Conservation (phyloP, 164 flowering plant species). For the Sextonia rubra region DNA sequence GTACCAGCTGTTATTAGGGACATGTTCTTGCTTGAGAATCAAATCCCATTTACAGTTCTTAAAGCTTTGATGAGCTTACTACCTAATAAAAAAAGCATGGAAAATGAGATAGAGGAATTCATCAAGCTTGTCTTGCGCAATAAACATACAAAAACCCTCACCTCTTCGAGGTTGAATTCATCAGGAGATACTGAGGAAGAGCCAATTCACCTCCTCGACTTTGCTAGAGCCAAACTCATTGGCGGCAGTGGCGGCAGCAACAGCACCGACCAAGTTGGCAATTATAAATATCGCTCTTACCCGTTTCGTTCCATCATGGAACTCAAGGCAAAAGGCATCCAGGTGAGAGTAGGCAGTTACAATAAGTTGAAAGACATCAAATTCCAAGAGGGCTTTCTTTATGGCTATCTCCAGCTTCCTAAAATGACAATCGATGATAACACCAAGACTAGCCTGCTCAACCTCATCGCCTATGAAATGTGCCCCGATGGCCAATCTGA, state of each 20-base stretch:
- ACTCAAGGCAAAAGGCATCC: conserved; percentile 6
- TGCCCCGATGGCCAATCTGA: neutral
- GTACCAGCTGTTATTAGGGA: neutral
- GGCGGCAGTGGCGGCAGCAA: neutral
- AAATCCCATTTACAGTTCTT: neutral
- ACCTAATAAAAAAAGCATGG: too few relatives aligned
- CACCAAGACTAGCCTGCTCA: conserved; percentile 1
- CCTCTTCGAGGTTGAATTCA: neutral
- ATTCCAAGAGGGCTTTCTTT: neutral
- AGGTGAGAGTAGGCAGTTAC: neutral
- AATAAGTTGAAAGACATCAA: neutral
- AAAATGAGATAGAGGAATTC: neutral
- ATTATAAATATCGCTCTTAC: too few relatives aligned
- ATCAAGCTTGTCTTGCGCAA: neutral
- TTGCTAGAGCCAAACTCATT: neutral
- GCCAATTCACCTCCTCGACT: conserved; percentile 9
- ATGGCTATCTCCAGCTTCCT: neutral
- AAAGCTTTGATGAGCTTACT: neutral
- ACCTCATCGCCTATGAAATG: conserved; percentile 8
- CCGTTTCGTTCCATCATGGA: conserved; percentile 6
- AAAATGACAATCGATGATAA: conserved; percentile 1
- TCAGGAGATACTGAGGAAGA: neutral
- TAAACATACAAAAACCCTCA: too few relatives aligned
- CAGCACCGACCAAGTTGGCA: too few relatives aligned
- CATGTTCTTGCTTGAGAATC: neutral